These are phyloP conservation scores for Phylloporus rhodoxanthus DNA, from an alignment of 768 basidiomycete species.

Conservation along the genomic window DNA sequence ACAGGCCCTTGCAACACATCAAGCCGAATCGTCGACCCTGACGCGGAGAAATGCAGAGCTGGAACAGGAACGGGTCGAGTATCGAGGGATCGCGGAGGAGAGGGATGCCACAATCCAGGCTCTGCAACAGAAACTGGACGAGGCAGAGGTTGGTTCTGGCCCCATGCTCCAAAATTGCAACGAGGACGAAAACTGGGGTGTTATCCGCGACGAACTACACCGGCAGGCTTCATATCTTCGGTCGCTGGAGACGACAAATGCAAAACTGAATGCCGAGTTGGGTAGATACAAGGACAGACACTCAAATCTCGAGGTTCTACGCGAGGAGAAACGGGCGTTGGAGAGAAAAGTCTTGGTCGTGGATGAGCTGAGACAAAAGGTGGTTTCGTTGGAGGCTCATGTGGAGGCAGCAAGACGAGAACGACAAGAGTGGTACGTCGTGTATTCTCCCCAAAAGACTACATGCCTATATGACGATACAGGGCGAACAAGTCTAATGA, in stretches of 20 bases:
- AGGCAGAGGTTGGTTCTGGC: slow-evolving; percentile 34
- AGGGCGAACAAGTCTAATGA: slow-evolving; percentile 37
- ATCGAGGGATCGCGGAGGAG: slow-evolving; percentile 37
- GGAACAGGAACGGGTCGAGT: slow-evolving; percentile 42
- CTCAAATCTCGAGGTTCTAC: slow-evolving; percentile 60
- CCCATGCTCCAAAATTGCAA: slow-evolving; percentile 21
- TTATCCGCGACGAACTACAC: slow-evolving; percentile 64
- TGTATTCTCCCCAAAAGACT: not conserved
- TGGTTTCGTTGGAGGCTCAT: slow-evolving; percentile 57
- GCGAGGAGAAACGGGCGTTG: slow-evolving; percentile 66
- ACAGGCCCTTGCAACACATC: slow-evolving; percentile 47
- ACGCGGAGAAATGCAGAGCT: slow-evolving; percentile 42
- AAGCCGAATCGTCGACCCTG: slow-evolving; percentile 45
- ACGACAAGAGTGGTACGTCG: slow-evolving; percentile 51
- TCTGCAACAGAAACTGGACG: slow-evolving; percentile 47
- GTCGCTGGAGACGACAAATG: slow-evolving; percentile 53
- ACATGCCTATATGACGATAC: not conserved
- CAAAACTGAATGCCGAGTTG: slow-evolving; percentile 50
- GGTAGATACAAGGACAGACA: slow-evolving; percentile 47
- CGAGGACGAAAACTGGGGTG: slow-evolving; percentile 52
- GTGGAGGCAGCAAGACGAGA: slow-evolving; percentile 55
- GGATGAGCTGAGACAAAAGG: slow-evolving; percentile 52
- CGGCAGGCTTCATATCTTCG: slow-evolving; percentile 59
- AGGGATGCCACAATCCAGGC: slow-evolving; percentile 36
- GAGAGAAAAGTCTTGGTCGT: slow-evolving; percentile 46